Evolutionary conservation across 805 yeast species (phyloP), one percentile per base, ranked within the genome.

Genomic region (Candida germanica): DNA sequence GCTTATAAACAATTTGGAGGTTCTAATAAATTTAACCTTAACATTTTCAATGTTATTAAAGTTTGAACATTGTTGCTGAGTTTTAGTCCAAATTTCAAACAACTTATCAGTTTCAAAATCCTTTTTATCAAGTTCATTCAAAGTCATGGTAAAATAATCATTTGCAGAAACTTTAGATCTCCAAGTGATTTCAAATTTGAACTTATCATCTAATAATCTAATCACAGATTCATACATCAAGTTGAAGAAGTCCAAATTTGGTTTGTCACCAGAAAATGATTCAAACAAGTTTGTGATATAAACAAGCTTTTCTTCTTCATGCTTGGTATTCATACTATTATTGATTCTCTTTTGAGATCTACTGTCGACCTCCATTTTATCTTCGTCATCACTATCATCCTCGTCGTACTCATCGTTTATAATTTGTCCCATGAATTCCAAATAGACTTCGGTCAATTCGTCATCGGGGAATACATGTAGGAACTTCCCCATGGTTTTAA

Each of bases 41-140:
- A 81, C 85, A 41, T 71, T 75, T 49, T 83, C 91, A 39, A 75
- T 71, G 17, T 68, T 64, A 21, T 65, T 64, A 9, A 52, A 46
- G 4, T 44, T 43, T n/a, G 66, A 53, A 46, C 73, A 69, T n/a
- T 46, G 42, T 5, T 38, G 30, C 20, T 49, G 51, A 20, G 53
- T 45, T 27, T 36, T 42, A 21, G 33, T 38, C 71, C 60, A 42
- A 53, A 44, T 3, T 15, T 43, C 15, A 34, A 44, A 59, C 56
- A 71, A 8, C 13, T 49, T 25, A 9, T 39, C 39, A 6, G 39
- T 35, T 8, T 38, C 33, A 21, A 47, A 33, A 13, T 38, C 36
- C 7, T 46, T 26, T 13, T 36, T 34, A 2, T 36, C 39, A 6
- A 58, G 33, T 33, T 41, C 42, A 1, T 26, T 18, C 3, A 44